A percentile compares a stretch with the other conserved stretches of the same genome.
These are phyloP conservation scores for Candida maltosa DNA, from an alignment of 805 yeast species.

Conservation along the genomic window DNA sequence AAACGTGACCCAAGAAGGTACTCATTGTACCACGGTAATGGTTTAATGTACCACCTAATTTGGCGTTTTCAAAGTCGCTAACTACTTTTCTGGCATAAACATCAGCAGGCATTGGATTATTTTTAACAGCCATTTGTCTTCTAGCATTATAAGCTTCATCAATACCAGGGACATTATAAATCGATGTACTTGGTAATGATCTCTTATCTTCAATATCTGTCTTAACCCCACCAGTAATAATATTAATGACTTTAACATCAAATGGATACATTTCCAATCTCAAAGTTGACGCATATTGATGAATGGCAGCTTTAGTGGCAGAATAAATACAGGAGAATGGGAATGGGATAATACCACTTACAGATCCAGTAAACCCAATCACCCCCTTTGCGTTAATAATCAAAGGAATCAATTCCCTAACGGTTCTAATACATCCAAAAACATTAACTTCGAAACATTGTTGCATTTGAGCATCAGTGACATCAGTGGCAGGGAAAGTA, in stretches of 20 bases:
- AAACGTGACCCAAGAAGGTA: constrained; percentile 27
- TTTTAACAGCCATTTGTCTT: constrained; percentile 55
- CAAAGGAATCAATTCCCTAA: constrained; percentile 53
- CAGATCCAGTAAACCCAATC: constrained; percentile 71
- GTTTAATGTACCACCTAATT: constrained; percentile 42
- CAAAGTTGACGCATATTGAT: constrained; percentile 61
- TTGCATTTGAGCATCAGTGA: constrained; percentile 48
- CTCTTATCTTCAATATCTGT: constrained; percentile 70
- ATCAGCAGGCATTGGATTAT: constrained; percentile 59
- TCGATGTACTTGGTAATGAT: constrained; percentile 53
- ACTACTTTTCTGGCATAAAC: constrained; percentile 54
- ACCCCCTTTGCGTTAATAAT: constrained; percentile 66
- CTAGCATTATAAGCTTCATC: constrained; percentile 46
- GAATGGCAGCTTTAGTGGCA: constrained; percentile 73
- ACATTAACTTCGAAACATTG: constrained; percentile 65
- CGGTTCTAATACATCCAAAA: constrained; percentile 62
- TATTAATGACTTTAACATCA: constrained; percentile 65
- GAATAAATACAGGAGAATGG: constrained; percentile 70
- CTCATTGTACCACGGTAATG: constrained; percentile 56
- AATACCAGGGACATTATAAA: constrained; percentile 52
- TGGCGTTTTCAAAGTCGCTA: constrained; percentile 39
- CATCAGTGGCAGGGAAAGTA: constrained; percentile 68
- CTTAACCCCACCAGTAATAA: constrained; percentile 72
- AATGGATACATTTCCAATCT: constrained; percentile 69
- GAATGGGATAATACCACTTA: constrained; percentile 62